Base-by-base conservation (phyloP, 805 yeast species). In the Pichia cephalocereana region DNA sequence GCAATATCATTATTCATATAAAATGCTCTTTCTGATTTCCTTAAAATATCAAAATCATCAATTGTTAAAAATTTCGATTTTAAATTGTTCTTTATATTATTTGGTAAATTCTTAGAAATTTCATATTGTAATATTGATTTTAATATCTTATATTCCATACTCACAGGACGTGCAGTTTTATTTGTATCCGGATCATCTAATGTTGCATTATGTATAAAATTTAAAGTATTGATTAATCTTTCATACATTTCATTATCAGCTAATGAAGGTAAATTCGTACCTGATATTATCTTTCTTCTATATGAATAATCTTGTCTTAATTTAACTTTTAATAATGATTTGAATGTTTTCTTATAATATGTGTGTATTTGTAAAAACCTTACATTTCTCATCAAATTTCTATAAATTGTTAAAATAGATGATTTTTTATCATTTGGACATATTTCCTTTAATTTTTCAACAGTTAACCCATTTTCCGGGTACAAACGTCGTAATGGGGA, bases 121-220 rank as follows among this genome's bases (percentile, higher is more conserved):
- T 60, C 64, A 46, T 45, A 58, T 18, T 58, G 55, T 34, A 61
- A 14, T 2, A 62, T 52, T 11, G 58, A 45, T 15, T 49, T 45
- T 4, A 59, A 19, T 2, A 60, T 48, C 32, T 47, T 49, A 23
- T 30, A 52, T 34, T 59, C 63, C 17, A 43, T 40, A 2, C 38
- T 30, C 14, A 34, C 17, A 1, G 52, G 50, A 6, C 44, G n/a
- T 32, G 40, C 31, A 45, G 44, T 43, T 48, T 38, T 30, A 26
- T 51, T 45, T 3, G n/a, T 34, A 12, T 30, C n/a, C 7, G 26
- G 44, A 8, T 31, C 31, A 34, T 46, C 44, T n/a, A 52, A 44
- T 38, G 60, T 52, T 2, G 63, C 56, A 47, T 63, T 63, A 36
- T 57, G 54, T 8, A 60, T 41, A 44, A 63, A 61, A 40, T 58